Evolutionary conservation across 768 basidiomycete species (phyloP).

Genomic region (Rhizopogon sp.): DNA sequence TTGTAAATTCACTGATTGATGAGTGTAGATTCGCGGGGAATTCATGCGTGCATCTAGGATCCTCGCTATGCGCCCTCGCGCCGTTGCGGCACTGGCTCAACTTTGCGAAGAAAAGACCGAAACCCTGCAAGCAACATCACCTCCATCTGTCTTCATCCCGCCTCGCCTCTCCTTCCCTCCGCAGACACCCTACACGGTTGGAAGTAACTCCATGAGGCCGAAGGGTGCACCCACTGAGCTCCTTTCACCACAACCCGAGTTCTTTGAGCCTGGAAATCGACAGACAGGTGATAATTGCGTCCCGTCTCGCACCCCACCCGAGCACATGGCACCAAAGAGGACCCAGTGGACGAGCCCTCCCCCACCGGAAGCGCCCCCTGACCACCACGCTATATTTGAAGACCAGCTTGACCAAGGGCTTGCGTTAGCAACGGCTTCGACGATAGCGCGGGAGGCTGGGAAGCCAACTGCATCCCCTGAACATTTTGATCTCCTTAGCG

Average conservation of each 20-base stretch:
- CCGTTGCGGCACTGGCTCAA: constrained; percentile 76
- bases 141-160: constrained; percentile 36
- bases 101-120: constrained; percentile 88
- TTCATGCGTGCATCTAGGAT: constrained; percentile 95
- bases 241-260: constrained; percentile 46
- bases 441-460: constrained; percentile 52
- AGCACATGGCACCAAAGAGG: constrained; percentile 79
- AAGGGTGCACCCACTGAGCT: constrained; percentile 39
- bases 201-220: constrained; percentile 53
- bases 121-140: constrained; percentile 32
- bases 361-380: constrained; percentile 66
- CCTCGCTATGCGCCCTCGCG: constrained; percentile 72
- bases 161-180: constrained; percentile 50
- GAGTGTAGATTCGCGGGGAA: constrained; percentile 85
- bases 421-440: constrained; percentile 62
- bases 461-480: constrained; percentile 51
- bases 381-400: constrained; percentile 64
- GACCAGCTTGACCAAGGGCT: constrained; percentile 60
- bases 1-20: not conserved
- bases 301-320: constrained; percentile 46
- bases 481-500: constrained; percentile 56
- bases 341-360: constrained; percentile 85
- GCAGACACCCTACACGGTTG: constrained; percentile 67
- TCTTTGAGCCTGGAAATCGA: constrained; percentile 38
- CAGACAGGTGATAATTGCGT: constrained; percentile 26